These are phyloP conservation scores for Colletotrichum cordylinicola DNA, from an alignment of 2,329 filamentous ascomycete genomes.

Conservation along the genomic window DNA sequence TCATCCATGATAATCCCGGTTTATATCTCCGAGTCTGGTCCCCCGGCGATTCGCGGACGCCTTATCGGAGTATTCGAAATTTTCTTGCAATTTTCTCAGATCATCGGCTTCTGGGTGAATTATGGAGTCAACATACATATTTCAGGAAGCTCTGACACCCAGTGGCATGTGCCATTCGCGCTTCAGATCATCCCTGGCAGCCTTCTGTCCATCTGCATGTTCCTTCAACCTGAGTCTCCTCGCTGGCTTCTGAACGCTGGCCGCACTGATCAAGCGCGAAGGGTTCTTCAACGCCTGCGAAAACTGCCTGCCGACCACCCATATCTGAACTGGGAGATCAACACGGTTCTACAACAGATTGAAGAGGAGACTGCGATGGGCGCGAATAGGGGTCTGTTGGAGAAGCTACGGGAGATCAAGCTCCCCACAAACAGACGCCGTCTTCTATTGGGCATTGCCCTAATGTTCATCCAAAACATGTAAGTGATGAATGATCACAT, in stretches of 20 bases:
- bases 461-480: slow-evolving; percentile 18
- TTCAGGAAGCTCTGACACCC: slow-evolving; percentile 14
- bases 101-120: slow-evolving; percentile 48
- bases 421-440: slow-evolving; percentile 45
- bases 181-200: slow-evolving; percentile 45
- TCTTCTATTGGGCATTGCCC: slow-evolving; percentile 62
- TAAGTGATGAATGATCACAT: rapidly evolving
- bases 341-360: slow-evolving; percentile 59
- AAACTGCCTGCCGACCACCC: slow-evolving; percentile 39
- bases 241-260: slow-evolving; percentile 38
- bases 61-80: slow-evolving; percentile 57
- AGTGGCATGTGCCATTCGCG: slow-evolving; percentile 49
- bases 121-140: slow-evolving; percentile 33
- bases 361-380: slow-evolving; percentile 49
- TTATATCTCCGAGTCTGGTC: slow-evolving; percentile 63
- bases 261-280: slow-evolving; percentile 40
- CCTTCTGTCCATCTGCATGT: slow-evolving; percentile 37
- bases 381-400: neutral
- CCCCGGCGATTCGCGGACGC: slow-evolving; percentile 55
- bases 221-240: slow-evolving; percentile 42
- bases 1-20: slow-evolving; percentile 59
- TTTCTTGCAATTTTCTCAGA: slow-evolving; percentile 55
- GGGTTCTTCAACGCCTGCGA: slow-evolving; percentile 42
- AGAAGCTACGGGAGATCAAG: slow-evolving; percentile 13
- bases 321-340: slow-evolving; percentile 51